Conservation (phyloP, 352 stramenopile genomes). For the Pythium oligandrum region DNA sequence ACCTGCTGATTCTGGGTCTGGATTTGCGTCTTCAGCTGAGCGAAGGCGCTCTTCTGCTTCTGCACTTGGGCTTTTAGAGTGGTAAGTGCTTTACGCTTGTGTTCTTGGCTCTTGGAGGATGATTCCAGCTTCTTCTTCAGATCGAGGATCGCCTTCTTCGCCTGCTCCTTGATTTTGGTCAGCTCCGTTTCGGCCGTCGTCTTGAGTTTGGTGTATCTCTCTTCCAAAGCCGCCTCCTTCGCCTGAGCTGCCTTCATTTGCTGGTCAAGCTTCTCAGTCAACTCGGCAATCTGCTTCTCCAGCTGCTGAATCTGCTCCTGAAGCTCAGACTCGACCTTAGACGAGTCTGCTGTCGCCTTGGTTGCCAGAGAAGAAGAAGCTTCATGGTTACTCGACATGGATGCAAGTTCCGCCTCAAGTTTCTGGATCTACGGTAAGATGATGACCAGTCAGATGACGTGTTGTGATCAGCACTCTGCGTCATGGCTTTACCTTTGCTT, state of each 20-base stretch:
- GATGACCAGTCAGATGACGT: neutral
- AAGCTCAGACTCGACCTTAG: conserved; percentile 32
- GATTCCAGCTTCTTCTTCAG: conserved; percentile 73
- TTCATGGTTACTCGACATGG: conserved; percentile 20
- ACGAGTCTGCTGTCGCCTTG: conserved; percentile 15
- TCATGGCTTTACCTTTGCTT: conserved; percentile 42
- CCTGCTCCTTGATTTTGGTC: conserved; percentile 83
- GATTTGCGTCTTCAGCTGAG: conserved; percentile 49
- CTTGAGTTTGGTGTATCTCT: conserved; percentile 78
- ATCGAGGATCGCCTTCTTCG: conserved; percentile 83
- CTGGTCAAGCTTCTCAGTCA: conserved; percentile 45
- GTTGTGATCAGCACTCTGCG: neutral
- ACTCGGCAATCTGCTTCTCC: conserved; percentile 25
- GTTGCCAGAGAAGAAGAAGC: conserved; percentile 27
- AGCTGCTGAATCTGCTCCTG: conserved; percentile 40
- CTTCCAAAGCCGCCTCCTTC: conserved; percentile 50
- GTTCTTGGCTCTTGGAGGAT: conserved; percentile 51
- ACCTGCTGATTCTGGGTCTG: conserved; percentile 48
- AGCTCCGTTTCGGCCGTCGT: conserved; percentile 66
- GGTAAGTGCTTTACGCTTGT: conserved; percentile 39
- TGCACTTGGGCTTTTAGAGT: conserved; percentile 36
- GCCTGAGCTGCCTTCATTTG: conserved; percentile 35
- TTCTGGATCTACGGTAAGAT: conserved; percentile 36
- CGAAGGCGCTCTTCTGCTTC: conserved; percentile 54
- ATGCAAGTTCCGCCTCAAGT: conserved; percentile 49